These are phyloP conservation scores for Colletotrichum neosansevieriae DNA, from an alignment of 2,329 filamentous ascomycete genomes.

Conservation along the genomic window DNA sequence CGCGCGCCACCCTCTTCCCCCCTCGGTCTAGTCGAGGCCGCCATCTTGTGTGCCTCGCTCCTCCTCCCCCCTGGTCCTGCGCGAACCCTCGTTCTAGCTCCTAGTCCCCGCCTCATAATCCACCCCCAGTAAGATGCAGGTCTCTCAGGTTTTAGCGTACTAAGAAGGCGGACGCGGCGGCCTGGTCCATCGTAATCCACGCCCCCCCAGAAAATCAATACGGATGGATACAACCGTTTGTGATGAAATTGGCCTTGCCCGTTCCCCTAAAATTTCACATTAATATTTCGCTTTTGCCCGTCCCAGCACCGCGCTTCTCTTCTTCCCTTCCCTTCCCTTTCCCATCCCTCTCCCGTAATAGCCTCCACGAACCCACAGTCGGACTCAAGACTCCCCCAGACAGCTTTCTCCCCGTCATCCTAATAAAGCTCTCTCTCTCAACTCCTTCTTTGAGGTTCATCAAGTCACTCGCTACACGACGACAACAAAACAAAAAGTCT, in stretches of 20 bases:
- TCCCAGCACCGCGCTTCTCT: neutral
- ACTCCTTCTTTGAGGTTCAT: conserved; percentile 22
- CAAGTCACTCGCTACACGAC: conserved; percentile 35
- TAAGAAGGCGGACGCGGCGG: neutral
- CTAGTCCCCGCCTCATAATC: conserved; percentile 1
- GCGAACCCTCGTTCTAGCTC: conserved; percentile 33
- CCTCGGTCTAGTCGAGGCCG: conserved; percentile 31
- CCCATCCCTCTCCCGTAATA: conserved; percentile 35
- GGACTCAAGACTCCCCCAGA: neutral
- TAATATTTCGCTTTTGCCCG: conserved; percentile 29
- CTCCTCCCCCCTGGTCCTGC: conserved; percentile 9
- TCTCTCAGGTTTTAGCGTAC: neutral
- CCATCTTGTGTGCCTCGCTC: no score
- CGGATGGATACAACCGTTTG: conserved; percentile 34
- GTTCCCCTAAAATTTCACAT: conserved; percentile 30
- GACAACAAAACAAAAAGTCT: conserved; percentile 3
- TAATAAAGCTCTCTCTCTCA: conserved; percentile 2
- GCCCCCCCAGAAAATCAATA: conserved; percentile 26
- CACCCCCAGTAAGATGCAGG: conserved; percentile 26
- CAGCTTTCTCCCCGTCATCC: conserved; percentile 29
- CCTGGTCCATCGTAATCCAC: neutral
- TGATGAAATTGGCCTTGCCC: conserved; percentile 35
- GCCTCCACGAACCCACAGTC: conserved; percentile 34
- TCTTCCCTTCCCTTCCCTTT: conserved; percentile 3
- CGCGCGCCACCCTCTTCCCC: conserved; percentile 37